These are phyloP conservation scores for Rhizopus delemar DNA, from an alignment of 371 early-diverging fungal genomes.

Conservation along the genomic window DNA sequence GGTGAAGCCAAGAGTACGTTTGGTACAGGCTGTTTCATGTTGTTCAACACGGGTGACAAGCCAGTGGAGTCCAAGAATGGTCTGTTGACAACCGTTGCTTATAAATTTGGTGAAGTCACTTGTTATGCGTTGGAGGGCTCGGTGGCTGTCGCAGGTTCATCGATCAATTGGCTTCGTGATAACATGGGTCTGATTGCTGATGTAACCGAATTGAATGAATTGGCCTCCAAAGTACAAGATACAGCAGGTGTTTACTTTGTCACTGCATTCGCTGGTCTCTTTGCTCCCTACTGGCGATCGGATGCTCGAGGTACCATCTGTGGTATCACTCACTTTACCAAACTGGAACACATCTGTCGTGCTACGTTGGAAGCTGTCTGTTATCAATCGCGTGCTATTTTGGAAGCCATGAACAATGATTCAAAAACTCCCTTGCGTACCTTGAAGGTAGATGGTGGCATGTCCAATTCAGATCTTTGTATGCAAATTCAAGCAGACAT, in stretches of 20 bases:
- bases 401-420: slow-evolving; percentile 91
- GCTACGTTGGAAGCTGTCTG: slow-evolving; percentile 91
- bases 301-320: slow-evolving; percentile 90
- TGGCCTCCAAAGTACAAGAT: slow-evolving; percentile 60
- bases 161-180: slow-evolving; percentile 92
- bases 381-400: slow-evolving; percentile 87
- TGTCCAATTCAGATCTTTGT: slow-evolving; percentile 83
- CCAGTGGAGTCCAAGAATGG: slow-evolving; percentile 83
- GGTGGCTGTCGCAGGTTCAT: slow-evolving; percentile 91
- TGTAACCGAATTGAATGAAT: slow-evolving; percentile 68
- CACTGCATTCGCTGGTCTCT: slow-evolving; percentile 91
- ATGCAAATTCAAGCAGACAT: slow-evolving; percentile 95
- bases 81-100: slow-evolving; percentile 90
- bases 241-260: slow-evolving; percentile 95
- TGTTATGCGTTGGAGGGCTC: slow-evolving; percentile 95
- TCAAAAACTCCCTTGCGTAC: slow-evolving; percentile 60
- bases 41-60: slow-evolving; percentile 86
- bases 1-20: slow-evolving; percentile 89
- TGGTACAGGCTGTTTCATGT: slow-evolving; percentile 96
- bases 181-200: slow-evolving; percentile 76
- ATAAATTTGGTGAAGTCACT: slow-evolving; percentile 76
- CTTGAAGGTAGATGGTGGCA: slow-evolving; percentile 94
- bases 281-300: slow-evolving; percentile 94
- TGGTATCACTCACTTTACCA: slow-evolving; percentile 89
- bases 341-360: slow-evolving; percentile 81